Base-by-base conservation (phyloP, 225 moss, liverwort and hornwort species). In the Asterella californica region DNA sequence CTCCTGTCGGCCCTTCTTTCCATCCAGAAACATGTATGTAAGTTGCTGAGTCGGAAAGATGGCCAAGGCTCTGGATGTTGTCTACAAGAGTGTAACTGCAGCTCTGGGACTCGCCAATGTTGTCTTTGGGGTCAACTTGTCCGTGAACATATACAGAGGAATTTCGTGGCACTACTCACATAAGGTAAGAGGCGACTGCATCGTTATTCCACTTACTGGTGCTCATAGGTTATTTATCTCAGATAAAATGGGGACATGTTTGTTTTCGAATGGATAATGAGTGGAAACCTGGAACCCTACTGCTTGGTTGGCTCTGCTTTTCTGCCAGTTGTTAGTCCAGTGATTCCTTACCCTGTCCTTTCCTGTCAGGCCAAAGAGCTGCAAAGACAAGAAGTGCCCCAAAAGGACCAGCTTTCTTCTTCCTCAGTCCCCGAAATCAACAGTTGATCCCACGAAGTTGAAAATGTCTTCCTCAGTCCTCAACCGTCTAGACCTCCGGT, bases 101-200 rank as follows among this genome's bases (percentile, higher is more conserved):
- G 90, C 85, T 50, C 84, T 94, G 72, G 96, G 96, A 33, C 81
- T 96, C 79, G 92, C 94, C 60, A 96, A 91, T 38, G 83, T 96
- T 60, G 92, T 90, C 79, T 90, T 96, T 75, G 94, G 94, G 74
- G 94, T 87, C 47, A 96, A 94, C 82, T 84, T 96, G 49, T 86
- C 88, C 67, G 87, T 96, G 70, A 96, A 96, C 67, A 94, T 96
- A 46, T 90, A 91, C 85, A 87, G 91, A 50, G 94, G 96, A 85
- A 92, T 96, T 81, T 92, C 96, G 52, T 96, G 96, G 96, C 94
- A 96, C 84, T 94, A 92, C 79, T 90, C 92, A 80, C 96, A 94
- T 63, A 79, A 87, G 86, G 86, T 87, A 77, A 10, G 19, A 22
- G 12, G 0, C 12, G 19, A 49, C 5, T 66, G 5, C 21, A 33